Percentiles rank a stretch among this genome's conserved stretches.
These are phyloP conservation scores for Rhizopogon sp. DNA, from an alignment of 768 basidiomycete species.

Conservation along the genomic window DNA sequence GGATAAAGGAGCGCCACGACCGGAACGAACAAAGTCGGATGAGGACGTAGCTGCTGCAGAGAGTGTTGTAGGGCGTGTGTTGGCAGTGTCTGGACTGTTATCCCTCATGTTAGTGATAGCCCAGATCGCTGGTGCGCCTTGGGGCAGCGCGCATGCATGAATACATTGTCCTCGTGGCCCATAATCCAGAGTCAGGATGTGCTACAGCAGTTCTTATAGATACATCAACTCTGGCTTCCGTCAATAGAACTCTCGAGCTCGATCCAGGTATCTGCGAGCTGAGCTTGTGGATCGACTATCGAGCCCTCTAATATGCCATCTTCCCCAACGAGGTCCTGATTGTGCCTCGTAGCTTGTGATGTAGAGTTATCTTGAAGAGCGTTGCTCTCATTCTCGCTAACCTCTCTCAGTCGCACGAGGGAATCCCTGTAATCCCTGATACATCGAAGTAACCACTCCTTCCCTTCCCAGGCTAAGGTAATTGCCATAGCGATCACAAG, in stretches of 20 bases:
- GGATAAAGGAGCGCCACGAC: neutral
- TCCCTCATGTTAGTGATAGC: slow-evolving; percentile 22
- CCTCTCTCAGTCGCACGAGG: neutral
- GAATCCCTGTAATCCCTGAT: neutral
- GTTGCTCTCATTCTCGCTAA: neutral
- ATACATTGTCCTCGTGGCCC: neutral
- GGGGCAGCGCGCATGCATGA: slow-evolving; percentile 1
- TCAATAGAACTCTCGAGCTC: no score
- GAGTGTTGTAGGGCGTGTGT: slow-evolving; percentile 19
- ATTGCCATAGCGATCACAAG: neutral
- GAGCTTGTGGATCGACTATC: no score
- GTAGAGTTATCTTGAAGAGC: no score
- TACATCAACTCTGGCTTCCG: no score
- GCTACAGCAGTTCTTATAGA: no score
- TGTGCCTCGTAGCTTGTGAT: no score
- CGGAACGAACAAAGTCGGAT: slow-evolving; percentile 8
- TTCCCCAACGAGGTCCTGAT: no score
- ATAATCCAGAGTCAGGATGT: no score
- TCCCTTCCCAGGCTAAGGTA: neutral
- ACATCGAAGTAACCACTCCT: neutral
- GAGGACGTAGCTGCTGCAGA: slow-evolving; percentile 20
- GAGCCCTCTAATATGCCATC: no score
- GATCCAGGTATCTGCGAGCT: no score
- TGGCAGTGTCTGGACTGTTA: slow-evolving; percentile 23
- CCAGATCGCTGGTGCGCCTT: neutral